Evolutionary conservation across 2,329 filamentous ascomycete genomes (phyloP), one percentile per base, ranked within the genome.

Genomic region (Phaeosphaeria sp.): DNA sequence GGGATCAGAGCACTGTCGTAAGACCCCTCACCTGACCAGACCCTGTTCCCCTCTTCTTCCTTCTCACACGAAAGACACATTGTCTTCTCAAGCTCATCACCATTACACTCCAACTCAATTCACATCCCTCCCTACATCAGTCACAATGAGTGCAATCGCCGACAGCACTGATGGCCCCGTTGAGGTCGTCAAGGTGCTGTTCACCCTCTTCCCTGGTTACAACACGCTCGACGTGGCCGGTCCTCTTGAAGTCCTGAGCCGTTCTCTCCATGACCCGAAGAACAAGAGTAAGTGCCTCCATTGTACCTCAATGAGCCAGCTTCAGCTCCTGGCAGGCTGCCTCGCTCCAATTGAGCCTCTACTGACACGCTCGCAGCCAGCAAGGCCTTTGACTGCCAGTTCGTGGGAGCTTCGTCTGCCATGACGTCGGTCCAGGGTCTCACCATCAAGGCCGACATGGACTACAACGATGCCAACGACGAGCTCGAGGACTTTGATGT

Each of bases 381-480:
- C 74, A 82, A 83, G 72, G 84, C 82, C 56, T 84, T 86, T 74
- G 81, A 85, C 68, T 77, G 81, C 74, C 83, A 83, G 55, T 80
- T 84, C 58, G 81, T 80, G 49, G 82, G 81, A 55, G 71, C 78
- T 11, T 67, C 75, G 39, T 77, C 82, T 55, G 73, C 80, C 62
- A 80, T 83, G 69, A 79, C 79, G 56, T 84, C 84, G 45, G 77
- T 77, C 54, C 84, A 92, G 77, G 91, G 91, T 65, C 84, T 89
- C 72, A 83, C 87, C 67, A 81, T 95, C 77, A 86, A 86, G 70
- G 87, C 90, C 61, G 89, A 95, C 78, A 88, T 93, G 77, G 84
- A 87, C 74, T 92, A 86, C 83, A 90, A 91, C 73, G 91, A 94
- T 73, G 91, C 91, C 60, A 85, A 92, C 78, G 86, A 91, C 58